Evolutionary conservation across 1,284 basidiomycete species (phyloP), one percentile per base, ranked within the genome.

Genomic region (Singerocomus rubriflavus): DNA sequence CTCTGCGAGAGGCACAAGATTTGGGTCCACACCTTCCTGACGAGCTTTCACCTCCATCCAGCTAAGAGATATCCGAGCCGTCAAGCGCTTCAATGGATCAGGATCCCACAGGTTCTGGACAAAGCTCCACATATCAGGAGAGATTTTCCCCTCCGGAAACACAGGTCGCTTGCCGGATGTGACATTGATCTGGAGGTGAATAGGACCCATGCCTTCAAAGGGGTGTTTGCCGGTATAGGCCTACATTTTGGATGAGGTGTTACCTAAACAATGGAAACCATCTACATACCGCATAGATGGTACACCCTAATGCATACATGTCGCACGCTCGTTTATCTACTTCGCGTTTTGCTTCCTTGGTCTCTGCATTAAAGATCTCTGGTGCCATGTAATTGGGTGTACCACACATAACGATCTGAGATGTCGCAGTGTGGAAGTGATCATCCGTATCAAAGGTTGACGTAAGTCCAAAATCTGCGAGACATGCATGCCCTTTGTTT

Each of bases 281-380:
- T 27, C 26, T 4, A 48, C 65, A 27, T 44, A 67, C 63, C 43
- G 49, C 60, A 7, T 63, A 64, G 31, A 66, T 56, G 4, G 64
- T 65, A 35, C 64, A 64, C n/a, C 65, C 63, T 12, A 65, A 32
- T 2, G 65, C 64, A 46, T 66, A 67, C 54, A 65, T 64, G 25
- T 67, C 65, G 21, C 54, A 60, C 12, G 32, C 45, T 44, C 63
- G 65, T 32, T 57, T 64, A 52, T 64, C 67, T 39, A 64, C 42
- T 8, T 35, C 27, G 25, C 45, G 48, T 42, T 27, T 57, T 3
- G 46, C 41, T 34, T 59, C 44, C 9, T 42, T 4, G 14, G 6
- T 12, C 9, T 14, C 0, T 14, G 64, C 57, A 0, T 27, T 8
- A 4, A 58, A 49, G 12, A 64, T 52, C 44, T 64, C 62, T 6